A percentile compares a stretch with the other conserved stretches of the same genome.
These are phyloP conservation scores for Rhodotorula sphaerocarpa DNA, from an alignment of 768 basidiomycete genomes.

Conservation along the genomic window DNA sequence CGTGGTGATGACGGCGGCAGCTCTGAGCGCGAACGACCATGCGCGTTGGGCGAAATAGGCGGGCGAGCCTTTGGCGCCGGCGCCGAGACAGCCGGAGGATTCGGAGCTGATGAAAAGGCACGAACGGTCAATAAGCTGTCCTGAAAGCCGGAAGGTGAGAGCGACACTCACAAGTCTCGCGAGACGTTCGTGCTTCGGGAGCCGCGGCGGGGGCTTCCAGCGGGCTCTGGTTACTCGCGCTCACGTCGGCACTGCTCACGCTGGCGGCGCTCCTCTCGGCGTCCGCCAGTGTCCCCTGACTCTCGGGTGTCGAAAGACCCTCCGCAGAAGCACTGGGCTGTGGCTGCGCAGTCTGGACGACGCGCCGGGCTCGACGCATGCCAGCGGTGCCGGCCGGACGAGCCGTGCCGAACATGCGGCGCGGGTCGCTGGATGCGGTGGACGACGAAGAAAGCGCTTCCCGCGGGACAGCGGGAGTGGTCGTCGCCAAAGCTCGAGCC, in stretches of 20 bases:
- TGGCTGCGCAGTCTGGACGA: constrained; percentile 4
- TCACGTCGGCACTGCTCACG: not conserved
- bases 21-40: constrained; percentile 30
- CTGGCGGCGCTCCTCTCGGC: not conserved
- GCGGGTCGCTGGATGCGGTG: not conserved
- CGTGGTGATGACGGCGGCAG: constrained; percentile 23
- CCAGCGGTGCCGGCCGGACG: not conserved
- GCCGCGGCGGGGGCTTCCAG: not conserved
- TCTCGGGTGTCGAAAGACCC: not conserved
- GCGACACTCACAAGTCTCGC: not conserved
- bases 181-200: not conserved
- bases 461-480: constrained; percentile 19
- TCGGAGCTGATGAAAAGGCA: too few species aligned
- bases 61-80: not conserved
- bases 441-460: constrained; percentile 10
- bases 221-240: not conserved
- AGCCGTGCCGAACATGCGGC: not conserved
- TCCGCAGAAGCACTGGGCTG: not conserved
- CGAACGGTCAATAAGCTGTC: too few species aligned
- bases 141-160: too few species aligned
- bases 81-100: not conserved
- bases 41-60: constrained; percentile 14
- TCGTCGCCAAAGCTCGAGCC: not conserved
- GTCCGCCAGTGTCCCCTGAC: not conserved
- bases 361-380: not conserved